Percentiles rank a stretch among this genome's conserved stretches.
phyloP scores from a whole-genome alignment of 176 grass and related monocot species.

The Zea mays region DNA sequence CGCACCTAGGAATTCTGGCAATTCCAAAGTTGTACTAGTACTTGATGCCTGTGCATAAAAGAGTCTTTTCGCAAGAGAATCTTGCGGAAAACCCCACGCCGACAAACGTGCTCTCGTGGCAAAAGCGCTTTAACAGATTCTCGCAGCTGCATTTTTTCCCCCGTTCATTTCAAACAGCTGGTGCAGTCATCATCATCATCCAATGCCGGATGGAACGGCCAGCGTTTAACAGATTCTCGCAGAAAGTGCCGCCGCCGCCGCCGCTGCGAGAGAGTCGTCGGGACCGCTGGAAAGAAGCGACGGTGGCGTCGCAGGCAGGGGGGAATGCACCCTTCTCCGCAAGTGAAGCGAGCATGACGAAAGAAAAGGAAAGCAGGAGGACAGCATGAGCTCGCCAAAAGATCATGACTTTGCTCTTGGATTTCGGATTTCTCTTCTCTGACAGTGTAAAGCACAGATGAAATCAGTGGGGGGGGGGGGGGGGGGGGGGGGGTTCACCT shows the following conservation, averaged over 20 bases:
- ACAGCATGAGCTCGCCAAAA: not conserved
- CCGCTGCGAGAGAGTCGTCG: not conserved
- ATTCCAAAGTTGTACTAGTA: not conserved
- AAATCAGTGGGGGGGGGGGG: conserved; percentile 5
- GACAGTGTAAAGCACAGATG: conserved; percentile 14
- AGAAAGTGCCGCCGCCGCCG: conserved; percentile 35
- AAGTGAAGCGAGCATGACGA: not conserved
- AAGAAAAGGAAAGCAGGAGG: not conserved
- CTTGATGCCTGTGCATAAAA: not conserved
- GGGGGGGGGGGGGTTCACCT: not conserved
- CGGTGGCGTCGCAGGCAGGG: not conserved
- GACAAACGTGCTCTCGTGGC: conserved; percentile 23
- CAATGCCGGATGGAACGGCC: conserved; percentile 1
- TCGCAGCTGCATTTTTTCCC: not conserved
- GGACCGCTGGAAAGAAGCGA: not conserved
- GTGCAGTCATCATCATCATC: conserved; percentile 29
- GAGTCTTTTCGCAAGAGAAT: conserved; percentile 29
- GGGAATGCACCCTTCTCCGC: not conserved
- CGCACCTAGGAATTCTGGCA: not conserved
- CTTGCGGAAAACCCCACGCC: conserved; percentile 32
- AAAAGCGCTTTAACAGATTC: conserved; percentile 51
- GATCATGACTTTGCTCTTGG: not conserved
- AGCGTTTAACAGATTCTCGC: conserved; percentile 23
- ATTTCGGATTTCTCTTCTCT: not conserved
- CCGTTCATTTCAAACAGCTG: not conserved